A percentile compares a stretch with the other conserved stretches of the same genome.
Evolutionary conservation across 2,329 filamentous ascomycete genomes (phyloP).

Genomic region (Canariomyces notabilis): DNA sequence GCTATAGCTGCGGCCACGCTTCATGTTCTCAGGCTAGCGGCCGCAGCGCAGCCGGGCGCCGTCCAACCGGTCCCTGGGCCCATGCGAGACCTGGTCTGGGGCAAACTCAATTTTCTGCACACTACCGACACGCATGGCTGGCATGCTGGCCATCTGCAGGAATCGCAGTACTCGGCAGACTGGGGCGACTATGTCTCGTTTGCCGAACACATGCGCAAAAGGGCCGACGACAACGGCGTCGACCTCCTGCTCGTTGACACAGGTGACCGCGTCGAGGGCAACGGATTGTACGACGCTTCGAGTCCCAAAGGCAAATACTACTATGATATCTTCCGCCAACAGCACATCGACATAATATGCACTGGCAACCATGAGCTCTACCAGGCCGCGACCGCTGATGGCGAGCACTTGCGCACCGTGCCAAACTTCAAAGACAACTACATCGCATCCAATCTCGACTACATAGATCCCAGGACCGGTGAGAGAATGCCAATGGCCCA

Average conservation of each 20-base stretch:
- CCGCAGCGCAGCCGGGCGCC: slow-evolving; percentile 70
- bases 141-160: slow-evolving; percentile 88
- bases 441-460: slow-evolving; percentile 88
- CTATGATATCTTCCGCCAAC: slow-evolving; percentile 79
- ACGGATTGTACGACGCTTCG: slow-evolving; percentile 89
- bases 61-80: slow-evolving; percentile 73
- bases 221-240: slow-evolving; percentile 70
- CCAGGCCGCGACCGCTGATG: slow-evolving; percentile 67
- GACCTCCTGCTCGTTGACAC: slow-evolving; percentile 95
- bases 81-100: slow-evolving; percentile 80
- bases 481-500: slow-evolving; percentile 70
- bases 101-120: slow-evolving; percentile 94
- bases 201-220: slow-evolving; percentile 71
- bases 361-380: slow-evolving; percentile 96
- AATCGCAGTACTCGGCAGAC: slow-evolving; percentile 89
- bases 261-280: slow-evolving; percentile 87
- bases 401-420: slow-evolving; percentile 74
- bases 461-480: slow-evolving; percentile 67
- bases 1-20: slow-evolving; percentile 27
- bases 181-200: slow-evolving; percentile 99
- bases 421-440: slow-evolving; percentile 78
- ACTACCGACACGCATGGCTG: slow-evolving; percentile 96
- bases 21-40: slow-evolving; percentile 35
- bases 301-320: slow-evolving; percentile 83
- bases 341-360: slow-evolving; percentile 77